Evolutionary conservation across 108 stramenopile species (phyloP), one percentile per base, ranked within the genome.

Genomic region (Cyclotella baltica): DNA sequence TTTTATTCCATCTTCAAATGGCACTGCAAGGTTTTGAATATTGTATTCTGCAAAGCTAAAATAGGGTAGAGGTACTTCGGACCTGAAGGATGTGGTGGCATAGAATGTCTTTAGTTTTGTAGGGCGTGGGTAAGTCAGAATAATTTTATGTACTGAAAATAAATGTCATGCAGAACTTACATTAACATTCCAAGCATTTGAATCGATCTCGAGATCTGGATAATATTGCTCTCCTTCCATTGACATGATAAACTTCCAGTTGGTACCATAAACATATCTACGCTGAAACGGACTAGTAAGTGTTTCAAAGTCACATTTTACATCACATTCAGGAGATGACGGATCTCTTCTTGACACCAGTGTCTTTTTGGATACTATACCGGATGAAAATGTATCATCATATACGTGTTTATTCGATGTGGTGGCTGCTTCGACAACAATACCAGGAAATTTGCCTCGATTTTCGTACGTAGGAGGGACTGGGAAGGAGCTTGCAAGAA

Each of bases 1-100:
- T 62, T 83, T 83, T 51, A 89, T 89, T 15, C 66, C 86, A 16
- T 69, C 65, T 52, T 81, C 67, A 74, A 70, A 88, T 27, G 88
- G 67, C 6, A 90, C 82, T 25, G 83, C 62, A 4, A 81, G 75
- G 55, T 75, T 66, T 31, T 85, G 75, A 61, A 88, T 76, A 9
- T 68, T 22, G 69, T 13, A 13, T 57, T 31, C 37, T 51, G 47
- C 27, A 19, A 36, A 62, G 20, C 35, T 37, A 19, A 87, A 88
- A 62, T 90, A 92, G 4, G 91, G 84, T 18, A 87, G 34, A 2
- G 89, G 91, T 22, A 92, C 74, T 46, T 88, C 89, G 2, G 86
- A 87, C 56, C 74, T 69, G 62, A 89, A 90, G 19, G 88, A 89
- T 51, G 91, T 90, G 0, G 87, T 88, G n/a, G 88, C 83, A 64